Conservation (phyloP, 208 protist genomes). For the Vickermania spadyakhi region DNA sequence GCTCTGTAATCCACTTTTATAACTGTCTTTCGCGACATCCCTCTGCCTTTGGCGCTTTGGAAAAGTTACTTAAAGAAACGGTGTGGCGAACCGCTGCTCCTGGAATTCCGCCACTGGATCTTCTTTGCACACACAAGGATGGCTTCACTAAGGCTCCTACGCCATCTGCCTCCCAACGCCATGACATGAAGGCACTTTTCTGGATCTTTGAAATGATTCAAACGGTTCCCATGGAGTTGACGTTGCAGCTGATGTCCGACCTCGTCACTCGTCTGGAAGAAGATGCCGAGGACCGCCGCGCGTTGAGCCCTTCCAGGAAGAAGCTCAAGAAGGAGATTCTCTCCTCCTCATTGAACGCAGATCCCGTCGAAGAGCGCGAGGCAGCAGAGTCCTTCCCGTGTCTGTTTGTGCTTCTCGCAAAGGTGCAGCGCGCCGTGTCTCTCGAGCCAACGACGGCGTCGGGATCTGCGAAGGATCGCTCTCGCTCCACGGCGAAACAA, state of each 20-base stretch:
- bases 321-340: background rate
- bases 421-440: constrained; percentile 75
- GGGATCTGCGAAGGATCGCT: background rate
- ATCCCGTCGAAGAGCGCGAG: background rate
- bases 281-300: background rate
- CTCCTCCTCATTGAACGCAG: background rate
- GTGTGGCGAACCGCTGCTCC: constrained; percentile 58
- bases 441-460: constrained; percentile 16
- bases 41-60: constrained; percentile 26
- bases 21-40: constrained; percentile 31
- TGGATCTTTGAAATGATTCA: constrained; percentile 79
- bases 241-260: constrained; percentile 61
- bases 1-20: constrained; percentile 49
- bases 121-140: constrained; percentile 25
- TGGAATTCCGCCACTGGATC: constrained; percentile 59
- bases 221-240: constrained; percentile 76
- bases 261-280: constrained; percentile 41
- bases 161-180: no score
- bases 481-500: constrained; percentile 11
- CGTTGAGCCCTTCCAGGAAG: background rate
- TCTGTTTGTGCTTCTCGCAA: constrained; percentile 80
- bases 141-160: background rate
- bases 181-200: constrained; percentile 38
- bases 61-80: constrained; percentile 30
- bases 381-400: constrained; percentile 20